Percentiles rank a stretch among this genome's conserved stretches.
phyloP scores from a whole-genome alignment of 805 yeast genomes.

The Saccharomyces eubayanus region DNA sequence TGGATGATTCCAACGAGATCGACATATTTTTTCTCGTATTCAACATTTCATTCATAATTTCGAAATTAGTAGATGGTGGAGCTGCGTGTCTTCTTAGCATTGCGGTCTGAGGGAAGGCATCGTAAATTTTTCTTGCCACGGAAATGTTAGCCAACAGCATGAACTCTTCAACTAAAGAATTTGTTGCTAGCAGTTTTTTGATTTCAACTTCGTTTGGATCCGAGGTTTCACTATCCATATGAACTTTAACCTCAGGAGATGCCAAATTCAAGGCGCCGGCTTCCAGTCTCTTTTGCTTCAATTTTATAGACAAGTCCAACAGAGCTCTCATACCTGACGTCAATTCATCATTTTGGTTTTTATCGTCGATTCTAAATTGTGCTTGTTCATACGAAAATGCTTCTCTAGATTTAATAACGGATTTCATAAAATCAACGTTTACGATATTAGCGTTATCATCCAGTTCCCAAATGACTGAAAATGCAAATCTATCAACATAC shows the following conservation, averaged over 20 bases:
- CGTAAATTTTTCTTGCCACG: slow-evolving; percentile 87
- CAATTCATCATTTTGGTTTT: slow-evolving; percentile 64
- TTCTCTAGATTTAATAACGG: slow-evolving; percentile 82
- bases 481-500: slow-evolving; percentile 90
- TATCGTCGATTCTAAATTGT: slow-evolving; percentile 82
- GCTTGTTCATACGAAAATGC: slow-evolving; percentile 95
- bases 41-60: slow-evolving; percentile 78
- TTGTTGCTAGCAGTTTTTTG: slow-evolving; percentile 79
- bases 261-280: slow-evolving; percentile 96
- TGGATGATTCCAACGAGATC: slow-evolving; percentile 75
- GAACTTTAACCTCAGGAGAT: slow-evolving; percentile 95
- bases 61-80: slow-evolving; percentile 94
- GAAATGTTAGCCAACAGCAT: slow-evolving; percentile 96
- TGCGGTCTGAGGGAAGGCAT: slow-evolving; percentile 94
- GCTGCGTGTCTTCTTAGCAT: slow-evolving; percentile 96
- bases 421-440: slow-evolving; percentile 69
- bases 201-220: slow-evolving; percentile 95
- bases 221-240: slow-evolving; percentile 92
- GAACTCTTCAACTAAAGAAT: slow-evolving; percentile 94
- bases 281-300: slow-evolving; percentile 77
- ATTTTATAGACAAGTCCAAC: slow-evolving; percentile 66
- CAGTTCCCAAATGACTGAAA: slow-evolving; percentile 92
- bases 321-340: slow-evolving; percentile 85
- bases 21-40: slow-evolving; percentile 69
- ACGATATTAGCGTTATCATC: slow-evolving; percentile 81